Conservation (phyloP, 2,329 filamentous ascomycete species). For the Xylaria sp. region DNA sequence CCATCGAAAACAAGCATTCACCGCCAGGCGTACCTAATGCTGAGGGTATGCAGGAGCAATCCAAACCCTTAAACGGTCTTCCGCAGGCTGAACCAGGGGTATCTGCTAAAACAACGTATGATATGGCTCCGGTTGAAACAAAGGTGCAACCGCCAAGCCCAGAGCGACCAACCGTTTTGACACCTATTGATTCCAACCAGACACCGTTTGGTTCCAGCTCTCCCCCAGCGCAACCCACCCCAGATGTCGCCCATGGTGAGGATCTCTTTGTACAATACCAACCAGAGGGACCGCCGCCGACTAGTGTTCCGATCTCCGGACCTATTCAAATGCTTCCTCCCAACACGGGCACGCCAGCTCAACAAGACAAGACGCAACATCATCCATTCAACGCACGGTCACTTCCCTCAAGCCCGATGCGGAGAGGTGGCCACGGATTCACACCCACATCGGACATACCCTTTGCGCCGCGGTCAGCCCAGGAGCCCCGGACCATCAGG, state of each 20-base stretch:
- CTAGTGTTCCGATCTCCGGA: conserved; percentile 36
- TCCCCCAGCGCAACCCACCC: conserved; percentile 22
- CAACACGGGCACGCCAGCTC: conserved; percentile 24
- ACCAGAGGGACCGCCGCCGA: conserved; percentile 53
- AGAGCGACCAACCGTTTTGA: conserved; percentile 22
- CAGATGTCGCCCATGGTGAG: conserved; percentile 22
- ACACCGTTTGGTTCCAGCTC: conserved; percentile 35
- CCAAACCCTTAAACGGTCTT: background rate
- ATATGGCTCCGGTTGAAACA: conserved; percentile 4
- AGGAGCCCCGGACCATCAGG: conserved; percentile 11
- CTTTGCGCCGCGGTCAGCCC: conserved; percentile 25
- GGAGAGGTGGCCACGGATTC: conserved; percentile 29
- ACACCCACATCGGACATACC: conserved; percentile 33
- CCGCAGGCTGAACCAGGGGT: background rate
- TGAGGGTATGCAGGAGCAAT: background rate
- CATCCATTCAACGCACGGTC: conserved; percentile 17
- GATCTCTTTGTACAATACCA: conserved; percentile 59
- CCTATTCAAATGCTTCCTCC: conserved; percentile 33
- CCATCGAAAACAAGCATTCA: background rate
- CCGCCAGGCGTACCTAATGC: background rate
- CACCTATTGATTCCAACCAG: conserved; percentile 21
- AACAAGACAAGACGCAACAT: conserved; percentile 1
- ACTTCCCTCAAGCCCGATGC: conserved; percentile 25
- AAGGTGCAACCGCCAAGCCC: conserved; percentile 6
- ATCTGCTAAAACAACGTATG: background rate